Base-by-base conservation (phyloP, 2,329 filamentous ascomycete genomes). In the Claviceps sp. region DNA sequence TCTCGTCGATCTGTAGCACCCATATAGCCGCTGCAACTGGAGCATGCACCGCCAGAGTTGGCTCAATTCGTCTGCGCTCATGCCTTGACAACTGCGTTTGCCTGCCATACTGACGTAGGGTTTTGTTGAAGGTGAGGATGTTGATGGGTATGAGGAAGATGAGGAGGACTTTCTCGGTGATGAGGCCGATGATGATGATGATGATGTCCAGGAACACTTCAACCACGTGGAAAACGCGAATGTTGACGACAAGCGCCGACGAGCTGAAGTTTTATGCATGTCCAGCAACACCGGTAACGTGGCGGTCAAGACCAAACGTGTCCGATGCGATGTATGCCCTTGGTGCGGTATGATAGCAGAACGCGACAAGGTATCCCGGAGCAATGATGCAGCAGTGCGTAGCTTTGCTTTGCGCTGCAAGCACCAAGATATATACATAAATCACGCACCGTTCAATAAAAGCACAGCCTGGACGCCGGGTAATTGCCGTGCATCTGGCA, bases 11-110 rank as follows among this genome's bases (percentile, higher is more conserved):
- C 70, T 73, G 56, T 76, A 76, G 61, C 73, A 76, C 5, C 69
- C 69, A 50, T 73, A 76, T 5, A 62, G 65, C 54, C 65, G 63
- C 59, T 76, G 73, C 8, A 76, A 63, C 47, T 70, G 67, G 2
- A 76, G 65, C 73, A 76, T 76, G 56, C 72, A 73, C 48, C 64
- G 60, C 73, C 73, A 76, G 3, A 76, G 59, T 39, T 69, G 66
- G 19, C 65, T 62, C 4, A 67, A 71, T 54, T 72, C 70, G 34
- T 70, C 66, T 24, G 59, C 58, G 24, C 57, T 64, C 63, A 70
- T 63, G 56, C 56, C 58, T 49, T 58, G 57, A 51, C 61, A 62
- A 56, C 47, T 69, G 13, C 67, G 65, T 38, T 53, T 47, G 50
- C 55, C 56, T 30, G 54, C 48, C 54, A 52, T 56, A 10, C 30